Evolutionary conservation across 345 rosid genomes (phyloP).

Genomic region (Turnera subulata): DNA sequence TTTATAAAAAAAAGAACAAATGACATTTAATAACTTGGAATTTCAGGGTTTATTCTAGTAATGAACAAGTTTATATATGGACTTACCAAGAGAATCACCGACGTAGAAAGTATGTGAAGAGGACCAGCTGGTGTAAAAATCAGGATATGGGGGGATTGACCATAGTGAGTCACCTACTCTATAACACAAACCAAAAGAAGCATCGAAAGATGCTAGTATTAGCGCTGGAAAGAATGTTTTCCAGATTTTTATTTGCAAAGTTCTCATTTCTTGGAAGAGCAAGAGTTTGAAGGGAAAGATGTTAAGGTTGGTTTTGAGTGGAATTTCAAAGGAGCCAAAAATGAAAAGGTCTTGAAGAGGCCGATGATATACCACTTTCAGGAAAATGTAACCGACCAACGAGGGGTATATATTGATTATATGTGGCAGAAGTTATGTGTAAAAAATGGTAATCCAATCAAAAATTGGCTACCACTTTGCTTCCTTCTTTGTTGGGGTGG

Average conservation of each 20-base stretch:
- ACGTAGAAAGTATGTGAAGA: constrained; percentile 22
- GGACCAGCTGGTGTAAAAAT: constrained; percentile 38
- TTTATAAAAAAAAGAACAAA: too few species aligned
- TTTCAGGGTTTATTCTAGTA: too few species aligned
- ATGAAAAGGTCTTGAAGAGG: neutral
- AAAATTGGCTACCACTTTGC: too few species aligned
- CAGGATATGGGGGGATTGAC: constrained; percentile 38
- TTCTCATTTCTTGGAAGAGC: neutral
- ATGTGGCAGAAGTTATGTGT: too few species aligned
- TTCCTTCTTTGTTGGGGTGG: too few species aligned
- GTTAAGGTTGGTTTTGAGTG: too few species aligned
- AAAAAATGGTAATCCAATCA: too few species aligned
- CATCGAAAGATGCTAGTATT: neutral
- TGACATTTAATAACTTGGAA: too few species aligned
- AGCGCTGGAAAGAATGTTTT: neutral
- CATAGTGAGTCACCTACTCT: constrained; percentile 35
- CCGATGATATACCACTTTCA: neutral
- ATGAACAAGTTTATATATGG: too few species aligned
- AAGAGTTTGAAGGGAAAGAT: too few species aligned
- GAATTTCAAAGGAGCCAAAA: neutral
- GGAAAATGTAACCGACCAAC: neutral
- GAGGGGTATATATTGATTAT: too few species aligned
- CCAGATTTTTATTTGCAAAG: neutral
- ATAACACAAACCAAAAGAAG: constrained; percentile 8
- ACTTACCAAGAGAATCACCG: constrained; percentile 28